These are phyloP conservation scores for Verticillium klebahnii DNA, from an alignment of 2,329 filamentous ascomycete species.

Conservation along the genomic window DNA sequence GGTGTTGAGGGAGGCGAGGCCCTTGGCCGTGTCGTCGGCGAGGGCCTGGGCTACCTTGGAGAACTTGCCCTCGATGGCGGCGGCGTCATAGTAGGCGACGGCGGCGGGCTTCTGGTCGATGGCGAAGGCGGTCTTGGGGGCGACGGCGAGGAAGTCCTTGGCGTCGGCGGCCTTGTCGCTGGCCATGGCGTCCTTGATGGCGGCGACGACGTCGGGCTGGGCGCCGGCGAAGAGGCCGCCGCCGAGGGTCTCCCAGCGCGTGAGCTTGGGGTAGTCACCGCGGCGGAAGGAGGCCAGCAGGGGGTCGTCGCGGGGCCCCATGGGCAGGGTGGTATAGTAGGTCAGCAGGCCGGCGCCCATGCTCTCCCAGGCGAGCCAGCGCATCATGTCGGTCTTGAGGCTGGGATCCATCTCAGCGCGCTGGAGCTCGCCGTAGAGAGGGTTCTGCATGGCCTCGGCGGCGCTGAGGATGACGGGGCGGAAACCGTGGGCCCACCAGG, in stretches of 20 bases:
- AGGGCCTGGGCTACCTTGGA: slow-evolving; percentile 60
- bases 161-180: slow-evolving; percentile 49
- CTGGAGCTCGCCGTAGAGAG: slow-evolving; percentile 69
- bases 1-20: slow-evolving; percentile 61
- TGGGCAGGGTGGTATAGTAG: slow-evolving; percentile 77
- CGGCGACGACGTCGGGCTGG: slow-evolving; percentile 57
- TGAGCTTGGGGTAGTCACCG: slow-evolving; percentile 69
- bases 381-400: slow-evolving; percentile 67
- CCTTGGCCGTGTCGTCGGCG: slow-evolving; percentile 49
- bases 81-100: slow-evolving; percentile 72
- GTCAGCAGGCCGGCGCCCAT: slow-evolving; percentile 82
- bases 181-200: slow-evolving; percentile 56
- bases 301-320: slow-evolving; percentile 69
- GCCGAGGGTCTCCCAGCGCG: slow-evolving; percentile 67
- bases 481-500: slow-evolving; percentile 96
- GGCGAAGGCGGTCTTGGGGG: slow-evolving; percentile 56
- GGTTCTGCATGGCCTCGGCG: slow-evolving; percentile 78
- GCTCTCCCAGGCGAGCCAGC: slow-evolving; percentile 89
- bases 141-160: slow-evolving; percentile 59
- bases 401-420: slow-evolving; percentile 52
- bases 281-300: slow-evolving; percentile 69
- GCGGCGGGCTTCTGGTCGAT: slow-evolving; percentile 61
- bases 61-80: slow-evolving; percentile 62
- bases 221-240: slow-evolving; percentile 70
- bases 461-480: slow-evolving; percentile 74